Conservation (phyloP, 768 basidiomycete species). For the Suillus alpinus region DNA sequence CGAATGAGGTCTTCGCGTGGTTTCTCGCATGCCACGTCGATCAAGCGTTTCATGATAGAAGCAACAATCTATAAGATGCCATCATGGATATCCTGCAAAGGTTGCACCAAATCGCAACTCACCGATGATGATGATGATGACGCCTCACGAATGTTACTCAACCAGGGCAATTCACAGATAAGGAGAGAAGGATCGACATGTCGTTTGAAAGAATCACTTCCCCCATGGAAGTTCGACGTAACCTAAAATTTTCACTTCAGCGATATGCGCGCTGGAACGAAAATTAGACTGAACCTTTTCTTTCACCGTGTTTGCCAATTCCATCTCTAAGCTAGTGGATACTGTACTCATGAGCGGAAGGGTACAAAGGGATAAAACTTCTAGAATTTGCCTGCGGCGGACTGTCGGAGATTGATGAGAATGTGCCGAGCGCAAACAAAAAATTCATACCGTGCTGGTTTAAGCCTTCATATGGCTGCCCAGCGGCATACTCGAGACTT, state of each 20-base stretch:
- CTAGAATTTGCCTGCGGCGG: conserved; percentile 16
- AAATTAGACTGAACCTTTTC: not conserved
- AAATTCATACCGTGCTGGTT: not conserved
- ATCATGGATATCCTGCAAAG: not conserved
- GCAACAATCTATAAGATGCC: not conserved
- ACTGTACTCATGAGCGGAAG: conserved; percentile 3
- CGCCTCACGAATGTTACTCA: not conserved
- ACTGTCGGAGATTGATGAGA: conserved; percentile 8
- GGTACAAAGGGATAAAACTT: conserved; percentile 19
- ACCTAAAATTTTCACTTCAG: not conserved
- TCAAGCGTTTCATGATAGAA: conserved; percentile 29
- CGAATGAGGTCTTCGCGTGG: conserved; percentile 38
- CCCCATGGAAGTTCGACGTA: not conserved
- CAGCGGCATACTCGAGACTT: conserved; percentile 10
- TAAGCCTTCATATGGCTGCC: not conserved
- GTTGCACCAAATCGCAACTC: not conserved
- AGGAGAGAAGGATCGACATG: not conserved
- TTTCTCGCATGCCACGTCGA: conserved; percentile 37
- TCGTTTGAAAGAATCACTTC: not conserved
- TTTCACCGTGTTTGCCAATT: not conserved
- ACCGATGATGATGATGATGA: not conserved
- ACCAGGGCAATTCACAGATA: not conserved
- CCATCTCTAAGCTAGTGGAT: not conserved
- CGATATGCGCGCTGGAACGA: not conserved
- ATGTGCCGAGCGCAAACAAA: not conserved